Evolutionary conservation across 805 yeast genomes (phyloP).

Genomic region (Schizosaccharomyces japonicus): DNA sequence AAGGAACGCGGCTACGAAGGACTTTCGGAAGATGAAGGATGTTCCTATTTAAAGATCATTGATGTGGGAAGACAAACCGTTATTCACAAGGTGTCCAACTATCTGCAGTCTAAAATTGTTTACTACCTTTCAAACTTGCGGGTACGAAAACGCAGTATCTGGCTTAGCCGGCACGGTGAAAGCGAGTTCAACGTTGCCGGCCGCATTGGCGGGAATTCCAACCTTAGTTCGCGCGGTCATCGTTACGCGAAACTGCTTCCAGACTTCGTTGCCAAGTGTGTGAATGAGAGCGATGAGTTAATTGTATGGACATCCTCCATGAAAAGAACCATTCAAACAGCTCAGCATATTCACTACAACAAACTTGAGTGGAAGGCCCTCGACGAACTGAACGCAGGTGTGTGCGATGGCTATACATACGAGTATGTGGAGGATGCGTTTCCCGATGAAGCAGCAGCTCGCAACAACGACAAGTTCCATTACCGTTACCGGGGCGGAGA

Average conservation of each 20-base stretch:
- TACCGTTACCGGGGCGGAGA: conserved; percentile 95
- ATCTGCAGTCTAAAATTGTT: conserved; percentile 75
- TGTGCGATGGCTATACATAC: conserved; percentile 90
- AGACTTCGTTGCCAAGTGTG: conserved; percentile 39
- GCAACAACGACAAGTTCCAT: conserved; percentile 83
- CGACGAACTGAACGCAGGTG: conserved; percentile 92
- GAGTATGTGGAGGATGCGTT: conserved; percentile 65
- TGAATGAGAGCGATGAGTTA: conserved; percentile 28
- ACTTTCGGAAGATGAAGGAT: conserved; percentile 26
- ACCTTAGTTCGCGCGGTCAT: conserved; percentile 61
- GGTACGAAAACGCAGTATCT: conserved; percentile 72
- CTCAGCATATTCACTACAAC: conserved; percentile 54
- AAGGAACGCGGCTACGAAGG: conserved; percentile 63
- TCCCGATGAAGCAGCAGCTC: conserved; percentile 86
- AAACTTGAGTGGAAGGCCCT: conserved; percentile 87
- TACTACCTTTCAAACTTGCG: conserved; percentile 90
- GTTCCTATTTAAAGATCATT: conserved; percentile 68
- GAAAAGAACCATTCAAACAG: conserved; percentile 78
- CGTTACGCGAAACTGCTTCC: conserved; percentile 66
- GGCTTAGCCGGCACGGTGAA: conserved; percentile 92
- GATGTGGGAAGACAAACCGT: conserved; percentile 75
- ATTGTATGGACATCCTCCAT: conserved; percentile 93
- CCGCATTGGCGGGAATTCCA: conserved; percentile 86
- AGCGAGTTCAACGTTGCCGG: conserved; percentile 78
- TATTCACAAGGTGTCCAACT: conserved; percentile 66